A percentile compares a stretch with the other conserved stretches of the same genome.
phyloP scores from a whole-genome alignment of 495 filamentous ascomycete genomes.

The Neurospora tetraspora region DNA sequence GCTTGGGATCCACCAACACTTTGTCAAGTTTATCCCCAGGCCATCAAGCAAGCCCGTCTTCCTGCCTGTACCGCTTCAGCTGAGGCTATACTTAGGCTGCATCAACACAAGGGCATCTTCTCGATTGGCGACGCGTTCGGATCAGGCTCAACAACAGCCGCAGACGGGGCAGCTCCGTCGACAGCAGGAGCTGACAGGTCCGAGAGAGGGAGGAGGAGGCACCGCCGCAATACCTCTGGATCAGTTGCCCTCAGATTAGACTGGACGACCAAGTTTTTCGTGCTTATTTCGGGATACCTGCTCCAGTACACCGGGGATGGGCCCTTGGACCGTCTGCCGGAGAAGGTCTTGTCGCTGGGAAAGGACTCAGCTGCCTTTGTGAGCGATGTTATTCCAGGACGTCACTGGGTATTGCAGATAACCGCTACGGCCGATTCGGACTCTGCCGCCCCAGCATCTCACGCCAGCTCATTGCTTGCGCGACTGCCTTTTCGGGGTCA shows the following conservation, averaged over 20 bases:
- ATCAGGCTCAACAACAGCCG: slow-evolving; percentile 15
- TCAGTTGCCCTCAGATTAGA: slow-evolving; percentile 51
- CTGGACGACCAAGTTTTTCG: slow-evolving; percentile 75
- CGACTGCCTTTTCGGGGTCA: slow-evolving; percentile 59
- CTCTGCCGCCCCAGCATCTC: slow-evolving; percentile 37
- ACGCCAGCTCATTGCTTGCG: slow-evolving; percentile 54
- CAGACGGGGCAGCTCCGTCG: neutral
- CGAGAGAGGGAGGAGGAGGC: slow-evolving; percentile 31
- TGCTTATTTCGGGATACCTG: slow-evolving; percentile 72
- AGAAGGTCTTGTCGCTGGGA: slow-evolving; percentile 75
- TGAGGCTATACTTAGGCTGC: slow-evolving; percentile 53
- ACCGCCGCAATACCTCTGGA: slow-evolving; percentile 46
- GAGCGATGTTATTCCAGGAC: slow-evolving; percentile 84
- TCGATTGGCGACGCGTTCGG: slow-evolving; percentile 34
- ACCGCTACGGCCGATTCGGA: slow-evolving; percentile 64
- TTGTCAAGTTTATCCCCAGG: slow-evolving; percentile 85
- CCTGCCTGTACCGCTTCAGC: slow-evolving; percentile 41
- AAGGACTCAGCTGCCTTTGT: slow-evolving; percentile 87
- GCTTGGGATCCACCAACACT: slow-evolving; percentile 73
- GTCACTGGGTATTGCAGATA: slow-evolving; percentile 86
- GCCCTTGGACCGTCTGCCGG: slow-evolving; percentile 68
- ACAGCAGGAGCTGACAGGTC: slow-evolving; percentile 16
- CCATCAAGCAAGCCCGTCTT: slow-evolving; percentile 47
- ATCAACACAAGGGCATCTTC: slow-evolving; percentile 37
- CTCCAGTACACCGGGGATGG: slow-evolving; percentile 83